phyloP scores from a whole-genome alignment of 1,284 basidiomycete genomes.

The Ceratobasidium theobromae region DNA sequence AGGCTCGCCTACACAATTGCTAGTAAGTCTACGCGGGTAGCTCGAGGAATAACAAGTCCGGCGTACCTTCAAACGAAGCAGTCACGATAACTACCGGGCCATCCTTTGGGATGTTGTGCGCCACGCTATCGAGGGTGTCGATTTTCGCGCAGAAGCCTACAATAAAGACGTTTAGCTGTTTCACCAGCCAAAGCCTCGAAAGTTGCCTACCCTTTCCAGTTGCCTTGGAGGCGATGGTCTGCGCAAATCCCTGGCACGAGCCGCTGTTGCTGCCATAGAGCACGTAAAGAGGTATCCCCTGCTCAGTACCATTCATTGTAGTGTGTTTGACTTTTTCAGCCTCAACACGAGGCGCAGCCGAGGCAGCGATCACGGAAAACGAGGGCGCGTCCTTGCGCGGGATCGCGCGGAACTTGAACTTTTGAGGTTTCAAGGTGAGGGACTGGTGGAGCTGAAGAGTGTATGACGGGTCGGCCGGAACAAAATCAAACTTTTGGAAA shows the following conservation, averaged over 20 bases:
- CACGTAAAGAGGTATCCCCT: background rate
- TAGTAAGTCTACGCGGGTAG: too few relatives aligned
- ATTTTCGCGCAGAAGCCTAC: background rate
- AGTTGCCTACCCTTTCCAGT: conserved; percentile 15
- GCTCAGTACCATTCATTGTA: background rate
- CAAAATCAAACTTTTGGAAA: conserved; percentile 40
- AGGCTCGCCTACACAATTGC: conserved; percentile 46
- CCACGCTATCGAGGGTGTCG: conserved; percentile 46
- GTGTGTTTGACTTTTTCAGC: conserved; percentile 32
- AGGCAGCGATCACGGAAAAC: background rate
- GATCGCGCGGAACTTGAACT: conserved; percentile 40
- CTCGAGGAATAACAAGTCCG: background rate
- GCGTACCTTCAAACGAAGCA: conserved; percentile 54
- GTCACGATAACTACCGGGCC: conserved; percentile 55
- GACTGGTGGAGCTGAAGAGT: conserved; percentile 39
- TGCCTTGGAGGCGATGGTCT: conserved; percentile 10
- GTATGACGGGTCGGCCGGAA: conserved; percentile 38
- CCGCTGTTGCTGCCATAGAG: conserved; percentile 35
- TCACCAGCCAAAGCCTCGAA: too few relatives aligned
- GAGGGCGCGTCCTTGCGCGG: conserved; percentile 36
- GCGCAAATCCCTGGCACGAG: conserved; percentile 34
- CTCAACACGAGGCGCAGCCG: background rate
- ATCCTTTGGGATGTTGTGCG: conserved; percentile 49
- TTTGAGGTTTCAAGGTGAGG: conserved; percentile 41
- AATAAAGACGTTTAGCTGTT: background rate